A percentile compares a stretch with the other conserved stretches of the same genome.
Evolutionary conservation across 73 alveolate genomes (phyloP).

Genomic region (Paramecium sexaurelia): DNA sequence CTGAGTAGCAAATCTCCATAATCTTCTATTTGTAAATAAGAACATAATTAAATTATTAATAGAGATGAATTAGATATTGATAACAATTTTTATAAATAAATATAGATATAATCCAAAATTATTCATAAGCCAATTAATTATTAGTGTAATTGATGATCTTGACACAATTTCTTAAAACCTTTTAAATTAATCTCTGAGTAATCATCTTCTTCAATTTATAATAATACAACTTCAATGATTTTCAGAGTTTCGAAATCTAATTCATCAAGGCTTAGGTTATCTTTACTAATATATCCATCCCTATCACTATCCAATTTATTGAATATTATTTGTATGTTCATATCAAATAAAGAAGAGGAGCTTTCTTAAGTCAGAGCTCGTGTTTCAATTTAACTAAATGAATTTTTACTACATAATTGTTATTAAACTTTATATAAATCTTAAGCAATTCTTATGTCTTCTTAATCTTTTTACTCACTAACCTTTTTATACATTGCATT

Average conservation of each 20-base stretch:
- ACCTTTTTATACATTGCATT: neutral
- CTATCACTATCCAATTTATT: neutral
- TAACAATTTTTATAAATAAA: neutral
- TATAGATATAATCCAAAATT: neutral
- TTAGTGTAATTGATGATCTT: neutral
- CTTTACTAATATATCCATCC: conserved; percentile 33
- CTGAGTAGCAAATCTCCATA: conserved; percentile 27
- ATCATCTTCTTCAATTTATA: neutral
- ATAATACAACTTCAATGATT: neutral
- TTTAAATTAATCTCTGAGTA: neutral
- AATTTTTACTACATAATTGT: neutral
- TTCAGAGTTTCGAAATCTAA: neutral
- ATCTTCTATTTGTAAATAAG: neutral
- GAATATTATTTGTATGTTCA: neutral
- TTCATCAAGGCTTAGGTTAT: neutral
- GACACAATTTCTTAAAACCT: neutral
- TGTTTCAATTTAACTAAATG: neutral
- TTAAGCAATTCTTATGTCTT: neutral
- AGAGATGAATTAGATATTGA: neutral
- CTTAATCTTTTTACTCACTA: neutral
- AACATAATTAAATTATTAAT: conserved; percentile 19
- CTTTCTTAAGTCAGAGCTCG: neutral
- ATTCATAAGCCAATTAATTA: neutral
- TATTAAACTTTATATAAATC: neutral
- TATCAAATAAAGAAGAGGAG: neutral